Conservation (phyloP, 2,329 filamentous ascomycete genomes). For the Trichophyton benhamiae region DNA sequence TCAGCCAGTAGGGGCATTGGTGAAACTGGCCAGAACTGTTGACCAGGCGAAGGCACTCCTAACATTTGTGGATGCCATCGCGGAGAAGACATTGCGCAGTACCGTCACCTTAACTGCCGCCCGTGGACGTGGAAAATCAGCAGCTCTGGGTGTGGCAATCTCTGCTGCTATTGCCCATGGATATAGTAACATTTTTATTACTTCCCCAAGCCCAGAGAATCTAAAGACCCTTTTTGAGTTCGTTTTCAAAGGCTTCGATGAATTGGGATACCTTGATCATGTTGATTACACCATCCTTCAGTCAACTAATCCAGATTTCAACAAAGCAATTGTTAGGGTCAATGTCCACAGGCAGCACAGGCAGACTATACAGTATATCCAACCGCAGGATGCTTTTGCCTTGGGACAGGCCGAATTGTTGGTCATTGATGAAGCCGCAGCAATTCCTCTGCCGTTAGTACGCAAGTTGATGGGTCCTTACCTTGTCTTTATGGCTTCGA, state of each 20-base stretch:
- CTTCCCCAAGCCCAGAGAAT: slow-evolving; percentile 93
- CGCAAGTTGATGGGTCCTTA: slow-evolving; percentile 93
- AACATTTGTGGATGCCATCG: slow-evolving; percentile 90
- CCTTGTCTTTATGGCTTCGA: slow-evolving; percentile 97
- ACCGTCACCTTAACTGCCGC: slow-evolving; percentile 89
- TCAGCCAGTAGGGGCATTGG: slow-evolving; percentile 71
- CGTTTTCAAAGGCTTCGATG: slow-evolving; percentile 95
- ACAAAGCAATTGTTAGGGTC: slow-evolving; percentile 95
- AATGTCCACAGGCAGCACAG: slow-evolving; percentile 91
- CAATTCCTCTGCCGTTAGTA: slow-evolving; percentile 85
- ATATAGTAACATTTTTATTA: slow-evolving; percentile 99
- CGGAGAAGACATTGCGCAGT: slow-evolving; percentile 86
- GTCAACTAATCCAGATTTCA: slow-evolving; percentile 95
- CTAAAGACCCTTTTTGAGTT: slow-evolving; percentile 98
- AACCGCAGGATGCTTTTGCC: slow-evolving; percentile 89
- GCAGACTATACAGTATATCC: slow-evolving; percentile 97
- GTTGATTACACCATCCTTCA: slow-evolving; percentile 97
- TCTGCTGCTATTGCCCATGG: slow-evolving; percentile 90
- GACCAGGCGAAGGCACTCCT: slow-evolving; percentile 96
- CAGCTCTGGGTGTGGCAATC: slow-evolving; percentile 84
- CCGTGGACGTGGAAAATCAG: slow-evolving; percentile 92
- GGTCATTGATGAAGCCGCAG: slow-evolving; percentile 94
- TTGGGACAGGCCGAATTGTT: slow-evolving; percentile 88
- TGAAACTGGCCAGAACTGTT: slow-evolving; percentile 75
- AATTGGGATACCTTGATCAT: slow-evolving; percentile 84